Evolutionary conservation across 1,284 basidiomycete species (phyloP).

Genomic region (Ganoderma meredithae): DNA sequence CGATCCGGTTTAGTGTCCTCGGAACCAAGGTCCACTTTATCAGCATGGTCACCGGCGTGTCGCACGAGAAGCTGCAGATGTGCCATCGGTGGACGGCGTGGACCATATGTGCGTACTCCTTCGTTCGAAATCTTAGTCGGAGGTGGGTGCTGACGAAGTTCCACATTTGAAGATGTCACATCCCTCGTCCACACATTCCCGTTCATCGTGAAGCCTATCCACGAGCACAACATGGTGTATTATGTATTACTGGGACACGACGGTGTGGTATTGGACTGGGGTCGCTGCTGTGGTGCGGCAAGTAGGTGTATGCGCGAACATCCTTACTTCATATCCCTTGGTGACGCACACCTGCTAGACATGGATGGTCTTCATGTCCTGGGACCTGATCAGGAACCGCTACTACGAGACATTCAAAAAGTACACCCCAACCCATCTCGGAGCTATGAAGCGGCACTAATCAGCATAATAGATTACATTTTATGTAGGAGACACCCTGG

Average conservation of each 20-base stretch:
- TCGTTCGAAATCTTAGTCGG: constrained; percentile 8
- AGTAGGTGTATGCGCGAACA: constrained; percentile 14
- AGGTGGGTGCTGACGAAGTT: not conserved
- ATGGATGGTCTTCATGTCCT: constrained; percentile 40
- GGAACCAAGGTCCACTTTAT: constrained; percentile 51
- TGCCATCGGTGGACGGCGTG: constrained; percentile 51
- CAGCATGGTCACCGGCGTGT: constrained; percentile 47
- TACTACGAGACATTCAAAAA: constrained; percentile 53
- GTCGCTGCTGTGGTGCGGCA: constrained; percentile 48
- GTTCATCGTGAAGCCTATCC: constrained; percentile 41
- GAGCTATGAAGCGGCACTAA: not conserved
- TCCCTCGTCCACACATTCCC: constrained; percentile 48
- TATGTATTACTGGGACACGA: constrained; percentile 30
- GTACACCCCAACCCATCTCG: constrained; percentile 33
- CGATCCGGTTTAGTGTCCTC: constrained; percentile 39
- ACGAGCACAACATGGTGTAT: constrained; percentile 35
- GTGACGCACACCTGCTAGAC: constrained; percentile 8
- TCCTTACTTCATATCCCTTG: no score
- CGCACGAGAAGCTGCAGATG: constrained; percentile 55
- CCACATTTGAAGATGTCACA: constrained; percentile 39
- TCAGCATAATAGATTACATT: constrained; percentile 13
- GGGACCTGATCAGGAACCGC: constrained; percentile 44
- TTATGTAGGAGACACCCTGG: constrained; percentile 7
- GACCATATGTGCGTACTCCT: constrained; percentile 44
- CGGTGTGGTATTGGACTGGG: constrained; percentile 46